Percentiles rank a stretch among this genome's conserved stretches.
phyloP scores from a whole-genome alignment of 2,329 filamentous ascomycete species.

The Penicillium crustosum region DNA sequence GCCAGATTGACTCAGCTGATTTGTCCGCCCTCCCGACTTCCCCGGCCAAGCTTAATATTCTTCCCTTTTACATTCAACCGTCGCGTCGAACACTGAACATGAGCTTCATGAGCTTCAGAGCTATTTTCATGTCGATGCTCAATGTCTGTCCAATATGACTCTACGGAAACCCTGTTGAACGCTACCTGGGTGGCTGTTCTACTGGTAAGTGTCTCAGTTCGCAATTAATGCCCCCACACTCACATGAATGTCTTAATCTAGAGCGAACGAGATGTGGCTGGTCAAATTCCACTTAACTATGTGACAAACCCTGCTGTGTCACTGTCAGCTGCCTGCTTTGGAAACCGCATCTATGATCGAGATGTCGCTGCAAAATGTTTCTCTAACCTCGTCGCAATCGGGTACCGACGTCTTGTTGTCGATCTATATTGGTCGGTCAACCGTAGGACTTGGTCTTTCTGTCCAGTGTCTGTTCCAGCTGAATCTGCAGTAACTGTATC shows the following conservation, averaged over 20 bases:
- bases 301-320: slow-evolving; percentile 59
- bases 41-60: slow-evolving; percentile 2
- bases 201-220: slow-evolving; percentile 33
- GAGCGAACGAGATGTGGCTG: slow-evolving; percentile 63
- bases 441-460: slow-evolving; percentile 58
- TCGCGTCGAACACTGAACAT: neutral
- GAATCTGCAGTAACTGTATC: slow-evolving; percentile 26
- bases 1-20: slow-evolving; percentile 33
- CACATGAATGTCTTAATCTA: slow-evolving; percentile 30
- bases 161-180: slow-evolving; percentile 38
- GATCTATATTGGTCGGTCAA: slow-evolving; percentile 65
- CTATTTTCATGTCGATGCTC: slow-evolving; percentile 13
- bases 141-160: slow-evolving; percentile 47
- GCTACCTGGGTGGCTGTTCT: slow-evolving; percentile 42
- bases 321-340: slow-evolving; percentile 60
- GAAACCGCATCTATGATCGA: slow-evolving; percentile 54
- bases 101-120: slow-evolving; percentile 2
- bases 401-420: slow-evolving; percentile 58
- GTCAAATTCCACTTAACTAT: slow-evolving; percentile 62
- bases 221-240: neutral
- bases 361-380: slow-evolving; percentile 55
- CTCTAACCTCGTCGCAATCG: slow-evolving; percentile 62
- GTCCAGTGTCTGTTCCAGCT: slow-evolving; percentile 56
- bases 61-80: neutral
- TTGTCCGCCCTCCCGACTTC: slow-evolving; percentile 20